Base-by-base conservation (phyloP, 2,329 filamentous ascomycete genomes). In the Chaetomium sp. region DNA sequence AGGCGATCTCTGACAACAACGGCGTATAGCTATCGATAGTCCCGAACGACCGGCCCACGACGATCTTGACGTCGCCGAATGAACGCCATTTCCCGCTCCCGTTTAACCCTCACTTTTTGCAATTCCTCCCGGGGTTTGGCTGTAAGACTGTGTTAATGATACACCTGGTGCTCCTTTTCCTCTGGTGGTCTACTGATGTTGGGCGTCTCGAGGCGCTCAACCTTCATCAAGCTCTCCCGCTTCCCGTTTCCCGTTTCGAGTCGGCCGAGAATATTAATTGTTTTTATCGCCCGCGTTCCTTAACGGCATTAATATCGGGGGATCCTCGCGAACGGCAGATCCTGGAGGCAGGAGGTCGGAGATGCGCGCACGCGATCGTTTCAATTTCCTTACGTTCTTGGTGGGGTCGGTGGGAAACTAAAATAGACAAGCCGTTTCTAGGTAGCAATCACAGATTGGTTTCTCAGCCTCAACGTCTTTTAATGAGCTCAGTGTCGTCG, bases 31-130 rank as follows among this genome's bases (percentile, higher is more conserved):
- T 69, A 76, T 87, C 66, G 90, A 95, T 64, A 89, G 88, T 66
- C 87, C 89, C 64, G 84, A 88, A 59, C 85, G 89, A 61, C 86
- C 89, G 61, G 86, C 85, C 65, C 90, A 96, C 68, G 94, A 99
- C 71, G 94, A 99, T 69, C 82, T 97, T 70, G 94, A 99, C 72
- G 91, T 94, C 69, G 92, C 91, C 67, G 94, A 97, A 76, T 86
- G 77, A 59, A 44, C 51, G 35, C 19, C 40, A 37, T 47, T 40
- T 36, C 5, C 14, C 33, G 49, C 27, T 40, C 27, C 41, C 41
- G 47, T 19, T 51, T 49, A 46, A 42, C 27, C 41, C 19, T 27
- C 19, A 27, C 19, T 27, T 27, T 27, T 27, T 27, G 47, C 52
- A 27, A 44, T 37, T 55, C 10, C 35, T 50, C 37, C 12, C 35